Base-by-base conservation (phyloP, 1,284 basidiomycete genomes). In the Termitomyces sp. region DNA sequence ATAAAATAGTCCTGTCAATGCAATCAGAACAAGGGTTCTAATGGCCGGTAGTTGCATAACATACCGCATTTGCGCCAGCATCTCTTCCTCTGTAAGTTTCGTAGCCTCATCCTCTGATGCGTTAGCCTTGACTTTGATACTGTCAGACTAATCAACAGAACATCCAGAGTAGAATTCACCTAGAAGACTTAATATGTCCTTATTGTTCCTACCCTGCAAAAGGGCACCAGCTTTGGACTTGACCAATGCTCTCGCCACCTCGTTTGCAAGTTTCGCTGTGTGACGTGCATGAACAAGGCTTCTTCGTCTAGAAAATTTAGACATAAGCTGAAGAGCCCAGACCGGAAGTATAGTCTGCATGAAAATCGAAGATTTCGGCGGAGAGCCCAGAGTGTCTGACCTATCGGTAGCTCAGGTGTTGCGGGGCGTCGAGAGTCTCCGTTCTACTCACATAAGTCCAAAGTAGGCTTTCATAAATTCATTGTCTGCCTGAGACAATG, bases 401-500 rank as follows among this genome's bases (percentile, higher is more conserved):
- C 72, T 74, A 45, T 38, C 41, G 46, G 51, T 62, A 49, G 26
- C 50, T 38, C 9, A 21, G 15, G 21, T 42, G 31, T 15, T 24
- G 21, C 24, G 26, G 28, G 17, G 38, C 12, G 52, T 36, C 12
- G 13, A 45, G 26, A 38, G 33, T 15, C 41, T 38, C 28, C 19
- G 28, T 28, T 43, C 59, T 67, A 52, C 60, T 6, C 53, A 75
- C 77, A 75, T 73, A 17, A 79, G 64, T 34, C 75, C 73, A 52
- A 74, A 70, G 59, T 76, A 77, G 2, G 74, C 75, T 58, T 72
- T 72, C 67, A 74, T 73, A 46, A 79, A 70, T 55, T 71, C 69
- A 55, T 75, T 75, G 53, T 75, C 68, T 3, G 64, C 65, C 52
- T 73, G 69, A 31, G 68, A 62, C n/a, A 78, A 59, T 0, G 76